Base-by-base conservation (phyloP, 768 basidiomycete genomes). In the Tylopilus vinaceipallidus region DNA sequence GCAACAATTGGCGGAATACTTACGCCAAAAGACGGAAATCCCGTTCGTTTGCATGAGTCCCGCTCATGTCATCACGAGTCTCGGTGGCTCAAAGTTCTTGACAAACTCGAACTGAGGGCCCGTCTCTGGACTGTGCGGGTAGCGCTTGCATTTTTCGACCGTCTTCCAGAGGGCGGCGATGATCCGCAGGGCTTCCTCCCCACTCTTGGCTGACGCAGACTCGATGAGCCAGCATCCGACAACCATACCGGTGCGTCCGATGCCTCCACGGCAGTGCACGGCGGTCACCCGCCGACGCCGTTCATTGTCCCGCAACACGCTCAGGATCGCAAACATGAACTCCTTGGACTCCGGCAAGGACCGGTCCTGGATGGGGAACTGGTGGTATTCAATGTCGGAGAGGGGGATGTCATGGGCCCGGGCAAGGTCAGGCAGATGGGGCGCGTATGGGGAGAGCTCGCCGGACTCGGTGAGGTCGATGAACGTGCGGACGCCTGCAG, bases 381-480 rank as follows among this genome's bases (percentile, higher is more conserved):
- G 79, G 72, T 88, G 80, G 73, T 91, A 91, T 57, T 84, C 81
- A 65, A 91, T 75, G 8, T 75, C 69, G 34, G 62, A 43, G 19
- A 71, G 65, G 55, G 81, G 79, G 33, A 89, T 82, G 45, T 75
- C 76, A 20, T 87, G 76, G 9, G 77, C 68, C 9, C 62, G 60
- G 5, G 83, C 82, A 45, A 84, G 80, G 35, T 67, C 59, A 41
- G 71, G 66, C 54, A 91, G 79, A 61, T 75, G 73, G 26, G 75
- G 72, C 16, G 73, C 71, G 65, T 90, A 91, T 0, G 87, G 81
- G 19, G 76, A 72, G 39, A 91, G 80, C 67, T 91, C 88, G 36
- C 84, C 83, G n/a, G 72, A 72, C 59, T 91, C 88, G n/a, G 88
- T 91, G 60, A 91, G 80, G 71, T 91, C 88, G 64, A 90, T 83